Evolutionary conservation across 1,284 basidiomycete species (phyloP).

Genomic region (Leccinum fuscescens): DNA sequence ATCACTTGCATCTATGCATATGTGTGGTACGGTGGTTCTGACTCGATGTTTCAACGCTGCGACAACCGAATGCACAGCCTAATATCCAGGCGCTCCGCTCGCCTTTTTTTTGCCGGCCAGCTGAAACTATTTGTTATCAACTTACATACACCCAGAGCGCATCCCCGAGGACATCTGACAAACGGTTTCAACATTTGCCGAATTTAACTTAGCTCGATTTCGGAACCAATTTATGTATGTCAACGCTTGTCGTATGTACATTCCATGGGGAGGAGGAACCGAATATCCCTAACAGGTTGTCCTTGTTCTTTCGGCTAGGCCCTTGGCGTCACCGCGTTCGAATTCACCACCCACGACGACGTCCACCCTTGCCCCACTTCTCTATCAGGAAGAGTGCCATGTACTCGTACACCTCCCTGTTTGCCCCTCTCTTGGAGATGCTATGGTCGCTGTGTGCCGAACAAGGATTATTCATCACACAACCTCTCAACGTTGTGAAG

Average conservation of each 20-base stretch:
- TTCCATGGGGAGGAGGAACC: background rate
- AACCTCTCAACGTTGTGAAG: background rate
- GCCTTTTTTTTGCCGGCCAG: background rate
- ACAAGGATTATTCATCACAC: constrained; percentile 7
- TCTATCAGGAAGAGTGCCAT: constrained; percentile 82
- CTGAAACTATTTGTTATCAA: constrained; percentile 1
- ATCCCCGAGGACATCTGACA: background rate
- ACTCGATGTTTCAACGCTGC: background rate
- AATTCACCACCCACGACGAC: constrained; percentile 52
- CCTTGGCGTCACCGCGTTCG: background rate
- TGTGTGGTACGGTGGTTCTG: background rate
- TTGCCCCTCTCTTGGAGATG: constrained; percentile 72
- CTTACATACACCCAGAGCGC: background rate
- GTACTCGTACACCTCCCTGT: constrained; percentile 84
- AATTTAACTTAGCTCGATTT: background rate
- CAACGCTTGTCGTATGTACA: background rate
- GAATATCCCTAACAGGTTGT: background rate
- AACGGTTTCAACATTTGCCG: background rate
- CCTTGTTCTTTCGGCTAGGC: background rate
- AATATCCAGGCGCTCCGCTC: background rate
- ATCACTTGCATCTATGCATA: background rate
- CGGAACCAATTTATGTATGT: background rate
- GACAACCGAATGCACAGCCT: constrained; percentile 4
- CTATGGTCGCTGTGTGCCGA: constrained; percentile 64
- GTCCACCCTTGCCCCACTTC: constrained; percentile 88